These are phyloP conservation scores for Alloteropsis semialata DNA, from an alignment of 176 grass and related monocot species.

Conservation along the genomic window DNA sequence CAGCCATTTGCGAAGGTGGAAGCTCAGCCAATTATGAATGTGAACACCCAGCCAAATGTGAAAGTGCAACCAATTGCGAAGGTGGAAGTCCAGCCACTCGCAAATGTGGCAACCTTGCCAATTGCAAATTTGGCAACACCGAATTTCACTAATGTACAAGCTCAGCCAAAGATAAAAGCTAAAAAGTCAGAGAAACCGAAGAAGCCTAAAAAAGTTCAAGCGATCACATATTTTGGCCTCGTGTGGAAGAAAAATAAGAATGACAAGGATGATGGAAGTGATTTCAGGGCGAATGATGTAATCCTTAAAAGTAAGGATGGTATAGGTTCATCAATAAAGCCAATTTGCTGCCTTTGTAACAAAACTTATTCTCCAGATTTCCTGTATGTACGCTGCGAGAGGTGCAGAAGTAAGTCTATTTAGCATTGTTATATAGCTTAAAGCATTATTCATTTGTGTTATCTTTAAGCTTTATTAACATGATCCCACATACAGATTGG, in stretches of 20 bases:
- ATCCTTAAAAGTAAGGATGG: constrained; percentile 72
- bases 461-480: constrained; percentile 17
- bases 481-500: constrained; percentile 63
- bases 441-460: constrained; percentile 14
- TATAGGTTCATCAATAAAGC: constrained; percentile 39
- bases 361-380: constrained; percentile 61
- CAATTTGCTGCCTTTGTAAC: constrained; percentile 74
- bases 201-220: constrained; percentile 53
- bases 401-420: constrained; percentile 65
- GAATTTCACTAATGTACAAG: constrained; percentile 12
- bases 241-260: constrained; percentile 70
- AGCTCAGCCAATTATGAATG: background rate
- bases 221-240: constrained; percentile 74
- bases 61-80: constrained; percentile 29
- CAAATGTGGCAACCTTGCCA: constrained; percentile 3
- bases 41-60: background rate
- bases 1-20: constrained; percentile 5
- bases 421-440: constrained; percentile 24
- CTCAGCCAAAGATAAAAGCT: constrained; percentile 39
- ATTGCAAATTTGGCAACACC: constrained; percentile 14
- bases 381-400: constrained; percentile 83
- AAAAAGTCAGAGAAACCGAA: constrained; percentile 31
- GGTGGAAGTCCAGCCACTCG: constrained; percentile 4
- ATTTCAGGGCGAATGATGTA: constrained; percentile 73
- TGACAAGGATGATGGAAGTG: constrained; percentile 37